These are phyloP conservation scores for Fusarium sp. DNA, from an alignment of 2,329 filamentous ascomycete species.

Conservation along the genomic window DNA sequence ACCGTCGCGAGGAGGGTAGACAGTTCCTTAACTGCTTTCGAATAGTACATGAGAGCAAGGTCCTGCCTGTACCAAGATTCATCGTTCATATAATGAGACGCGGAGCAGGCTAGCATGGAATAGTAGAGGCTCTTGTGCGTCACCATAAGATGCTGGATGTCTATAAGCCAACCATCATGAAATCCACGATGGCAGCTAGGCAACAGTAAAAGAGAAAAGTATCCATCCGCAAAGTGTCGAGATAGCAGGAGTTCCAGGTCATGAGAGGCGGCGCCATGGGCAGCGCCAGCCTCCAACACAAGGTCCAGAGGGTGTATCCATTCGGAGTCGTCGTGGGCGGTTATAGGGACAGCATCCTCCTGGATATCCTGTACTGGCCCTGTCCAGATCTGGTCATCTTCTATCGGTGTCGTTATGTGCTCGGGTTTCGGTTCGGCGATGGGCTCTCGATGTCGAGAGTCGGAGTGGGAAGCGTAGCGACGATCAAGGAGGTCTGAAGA, in stretches of 20 bases:
- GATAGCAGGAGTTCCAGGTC: constrained; percentile 26
- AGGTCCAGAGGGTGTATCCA: background rate
- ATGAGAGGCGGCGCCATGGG: constrained; percentile 10
- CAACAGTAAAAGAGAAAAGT: constrained; percentile 36
- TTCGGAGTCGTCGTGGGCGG: background rate
- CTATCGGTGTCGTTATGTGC: background rate
- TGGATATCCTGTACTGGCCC: background rate
- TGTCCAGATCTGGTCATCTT: background rate
- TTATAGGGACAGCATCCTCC: background rate
- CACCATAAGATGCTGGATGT: constrained; percentile 43
- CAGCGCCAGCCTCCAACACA: constrained; percentile 4
- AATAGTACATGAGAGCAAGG: constrained; percentile 37
- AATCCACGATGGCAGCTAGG: constrained; percentile 45
- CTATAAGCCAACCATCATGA: constrained; percentile 42
- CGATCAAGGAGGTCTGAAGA: constrained; percentile 25
- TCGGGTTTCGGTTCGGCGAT: background rate
- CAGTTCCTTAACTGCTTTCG: constrained; percentile 30
- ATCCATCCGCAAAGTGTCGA: constrained; percentile 35
- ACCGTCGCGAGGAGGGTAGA: constrained; percentile 19
- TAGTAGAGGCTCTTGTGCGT: constrained; percentile 42
- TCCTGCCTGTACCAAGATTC: constrained; percentile 27
- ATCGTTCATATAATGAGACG: constrained; percentile 37
- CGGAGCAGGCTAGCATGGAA: constrained; percentile 43
- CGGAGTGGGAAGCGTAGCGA: constrained; percentile 11
- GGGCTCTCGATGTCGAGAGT: constrained; percentile 11